A percentile compares a stretch with the other conserved stretches of the same genome.
These are phyloP conservation scores for Triadica sebifera DNA, from an alignment of 345 rosid genomes.

Conservation along the genomic window DNA sequence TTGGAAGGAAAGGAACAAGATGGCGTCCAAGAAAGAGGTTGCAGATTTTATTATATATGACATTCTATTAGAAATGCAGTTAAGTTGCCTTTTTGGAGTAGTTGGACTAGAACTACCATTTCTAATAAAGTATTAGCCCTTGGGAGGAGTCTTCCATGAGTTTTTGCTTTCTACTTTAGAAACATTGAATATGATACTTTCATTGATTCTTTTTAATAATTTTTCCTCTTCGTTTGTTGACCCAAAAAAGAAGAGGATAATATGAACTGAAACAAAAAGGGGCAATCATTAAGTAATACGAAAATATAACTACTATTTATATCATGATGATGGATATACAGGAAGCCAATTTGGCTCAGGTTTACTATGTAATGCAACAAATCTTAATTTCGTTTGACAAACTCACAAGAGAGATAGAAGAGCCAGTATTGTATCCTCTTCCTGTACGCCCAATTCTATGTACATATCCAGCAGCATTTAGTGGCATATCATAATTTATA, in stretches of 20 bases:
- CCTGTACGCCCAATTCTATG: conserved; percentile 96
- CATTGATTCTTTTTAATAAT: not conserved
- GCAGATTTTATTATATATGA: too few species aligned
- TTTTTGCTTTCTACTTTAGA: not conserved
- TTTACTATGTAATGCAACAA: not conserved
- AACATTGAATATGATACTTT: not conserved
- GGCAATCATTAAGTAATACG: not conserved
- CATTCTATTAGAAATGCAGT: too few species aligned
- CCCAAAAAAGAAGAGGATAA: not conserved
- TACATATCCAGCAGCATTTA: conserved; percentile 61
- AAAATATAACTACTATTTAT: not conserved
- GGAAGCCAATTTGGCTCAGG: not conserved
- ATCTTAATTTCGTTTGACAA: conserved; percentile 3
- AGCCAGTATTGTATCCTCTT: conserved; percentile 74
- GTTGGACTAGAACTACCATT: too few species aligned
- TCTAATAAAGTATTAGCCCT: too few species aligned
- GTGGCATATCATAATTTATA: conserved; percentile 83
- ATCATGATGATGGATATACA: not conserved
- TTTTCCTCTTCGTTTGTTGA: not conserved
- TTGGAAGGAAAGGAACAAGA: too few species aligned
- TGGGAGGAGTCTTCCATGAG: not conserved
- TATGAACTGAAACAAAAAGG: not conserved
- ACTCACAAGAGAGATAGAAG: conserved; percentile 78
- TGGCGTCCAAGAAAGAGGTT: too few species aligned
- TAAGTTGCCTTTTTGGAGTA: too few species aligned